These are phyloP conservation scores for Hanseniaspora meyeri DNA, from an alignment of 805 yeast species.

Conservation along the genomic window DNA sequence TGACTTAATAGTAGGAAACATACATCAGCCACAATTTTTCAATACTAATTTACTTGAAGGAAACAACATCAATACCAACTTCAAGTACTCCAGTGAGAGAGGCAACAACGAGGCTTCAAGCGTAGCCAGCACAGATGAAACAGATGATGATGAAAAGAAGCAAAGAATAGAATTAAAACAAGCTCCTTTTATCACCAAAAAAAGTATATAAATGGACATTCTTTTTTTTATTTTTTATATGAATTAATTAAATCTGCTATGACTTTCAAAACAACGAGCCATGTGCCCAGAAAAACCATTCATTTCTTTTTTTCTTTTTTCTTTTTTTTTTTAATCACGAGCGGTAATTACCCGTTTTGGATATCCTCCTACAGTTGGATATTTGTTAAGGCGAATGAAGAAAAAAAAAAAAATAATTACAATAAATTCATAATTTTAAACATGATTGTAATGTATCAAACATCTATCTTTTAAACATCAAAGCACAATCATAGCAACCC, in stretches of 20 bases:
- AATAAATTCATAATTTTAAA: too few relatives aligned
- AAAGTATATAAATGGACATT: background rate
- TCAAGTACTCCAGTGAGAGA: background rate
- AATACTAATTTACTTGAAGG: background rate
- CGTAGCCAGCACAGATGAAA: background rate
- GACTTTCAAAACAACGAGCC: background rate
- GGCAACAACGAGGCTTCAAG: background rate
- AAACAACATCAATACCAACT: background rate
- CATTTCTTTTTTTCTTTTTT: background rate
- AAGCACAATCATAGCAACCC: background rate
- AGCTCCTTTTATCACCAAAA: constrained; percentile 1
- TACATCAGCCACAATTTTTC: background rate
- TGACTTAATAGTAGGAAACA: background rate
- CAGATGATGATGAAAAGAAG: background rate
- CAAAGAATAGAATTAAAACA: background rate
- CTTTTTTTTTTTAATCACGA: background rate
- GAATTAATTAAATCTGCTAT: background rate
- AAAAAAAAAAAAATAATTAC: too few relatives aligned
- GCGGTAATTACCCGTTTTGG: background rate
- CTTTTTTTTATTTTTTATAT: background rate
- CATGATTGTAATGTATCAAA: background rate
- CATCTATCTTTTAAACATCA: background rate
- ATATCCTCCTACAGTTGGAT: background rate
- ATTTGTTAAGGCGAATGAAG: background rate
- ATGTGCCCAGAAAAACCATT: background rate